Conservation (phyloP, 1,284 basidiomycete genomes). For the Moesziomyces sp. region DNA sequence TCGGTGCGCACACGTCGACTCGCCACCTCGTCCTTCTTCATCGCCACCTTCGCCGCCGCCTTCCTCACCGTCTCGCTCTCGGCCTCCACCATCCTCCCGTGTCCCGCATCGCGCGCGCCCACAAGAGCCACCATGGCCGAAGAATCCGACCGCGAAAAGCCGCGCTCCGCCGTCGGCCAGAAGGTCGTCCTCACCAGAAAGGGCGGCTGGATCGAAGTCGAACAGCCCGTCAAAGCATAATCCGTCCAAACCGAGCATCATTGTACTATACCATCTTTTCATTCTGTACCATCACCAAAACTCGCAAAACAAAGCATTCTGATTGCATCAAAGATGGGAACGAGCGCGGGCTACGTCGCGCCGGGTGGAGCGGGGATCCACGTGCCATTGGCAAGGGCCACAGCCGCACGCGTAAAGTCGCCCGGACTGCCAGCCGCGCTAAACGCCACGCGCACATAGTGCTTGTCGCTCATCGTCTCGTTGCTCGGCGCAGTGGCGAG, state of each 20-base stretch:
- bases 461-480: slow-evolving; percentile 71
- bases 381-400: slow-evolving; percentile 78
- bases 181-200: slow-evolving; percentile 42
- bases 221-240: slow-evolving; percentile 14
- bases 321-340: neutral
- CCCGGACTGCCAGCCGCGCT: slow-evolving; percentile 76
- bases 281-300: neutral
- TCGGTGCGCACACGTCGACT: slow-evolving; percentile 27
- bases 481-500: slow-evolving; percentile 60
- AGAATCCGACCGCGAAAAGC: slow-evolving; percentile 5
- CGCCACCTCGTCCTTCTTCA: slow-evolving; percentile 48
- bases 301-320: neutral
- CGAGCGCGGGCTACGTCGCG: slow-evolving; percentile 15
- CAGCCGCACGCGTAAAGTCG: slow-evolving; percentile 84
- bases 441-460: slow-evolving; percentile 82
- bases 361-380: slow-evolving; percentile 71
- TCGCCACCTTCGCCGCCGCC: slow-evolving; percentile 50
- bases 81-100: slow-evolving; percentile 54
- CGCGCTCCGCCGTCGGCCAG: slow-evolving; percentile 31
- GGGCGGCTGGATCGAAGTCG: slow-evolving; percentile 58
- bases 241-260: neutral
- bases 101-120: slow-evolving; percentile 39
- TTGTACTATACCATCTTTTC: neutral
- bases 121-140: slow-evolving; percentile 16
- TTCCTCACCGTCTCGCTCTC: slow-evolving; percentile 52